Evolutionary conservation across 2,329 filamentous ascomycete genomes (phyloP).

Genomic region (Monosporascus sp.): DNA sequence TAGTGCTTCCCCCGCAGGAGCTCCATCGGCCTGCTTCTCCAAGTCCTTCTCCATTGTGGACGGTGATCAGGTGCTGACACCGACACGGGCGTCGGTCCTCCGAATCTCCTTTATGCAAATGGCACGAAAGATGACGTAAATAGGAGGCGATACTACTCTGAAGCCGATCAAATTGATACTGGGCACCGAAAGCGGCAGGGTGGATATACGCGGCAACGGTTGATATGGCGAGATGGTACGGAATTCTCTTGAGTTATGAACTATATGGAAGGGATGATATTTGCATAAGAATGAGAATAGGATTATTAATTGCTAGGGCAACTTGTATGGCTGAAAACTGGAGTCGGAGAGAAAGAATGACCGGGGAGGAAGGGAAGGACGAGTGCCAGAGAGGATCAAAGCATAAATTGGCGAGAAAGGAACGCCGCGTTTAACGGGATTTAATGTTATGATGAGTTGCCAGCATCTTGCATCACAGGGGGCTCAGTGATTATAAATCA

Average conservation of each 20-base stretch:
- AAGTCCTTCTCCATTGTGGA: not conserved
- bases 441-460: no score
- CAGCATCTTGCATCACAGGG: not conserved
- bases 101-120: no score
- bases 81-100: not conserved
- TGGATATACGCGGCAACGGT: no score
- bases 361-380: not conserved
- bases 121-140: no score
- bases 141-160: no score
- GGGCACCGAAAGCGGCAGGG: no score
- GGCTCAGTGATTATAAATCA: not conserved
- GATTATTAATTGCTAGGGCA: not conserved
- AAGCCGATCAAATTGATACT: no score
- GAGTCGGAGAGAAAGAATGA: not conserved
- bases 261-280: not conserved
- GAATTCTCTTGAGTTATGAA: not conserved
- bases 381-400: not conserved
- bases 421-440: no score
- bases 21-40: conserved; percentile 4
- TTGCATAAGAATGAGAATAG: not conserved
- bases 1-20: not conserved
- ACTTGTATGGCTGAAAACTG: not conserved
- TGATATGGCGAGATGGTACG: no score
- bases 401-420: no score
- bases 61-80: not conserved